Evolutionary conservation across 306 rosid genomes (phyloP), one percentile per base, ranked within the genome.

Genomic region (Potentilla sterilis): DNA sequence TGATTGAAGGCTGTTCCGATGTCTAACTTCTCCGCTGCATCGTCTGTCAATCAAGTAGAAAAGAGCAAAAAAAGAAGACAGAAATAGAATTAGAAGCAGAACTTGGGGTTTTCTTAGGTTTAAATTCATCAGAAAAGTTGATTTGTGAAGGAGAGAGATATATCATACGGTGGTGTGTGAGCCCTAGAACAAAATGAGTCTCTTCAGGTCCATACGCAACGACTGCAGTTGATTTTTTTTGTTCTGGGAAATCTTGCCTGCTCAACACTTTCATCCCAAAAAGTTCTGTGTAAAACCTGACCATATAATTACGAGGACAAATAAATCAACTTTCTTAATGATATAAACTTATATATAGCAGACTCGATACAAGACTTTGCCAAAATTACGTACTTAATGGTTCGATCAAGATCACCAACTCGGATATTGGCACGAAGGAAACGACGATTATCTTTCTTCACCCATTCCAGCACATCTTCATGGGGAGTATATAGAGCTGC

Each of bases 1-100:
- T 90, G 92, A 51, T 90, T 83, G 69, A 90, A 90, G 48, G 89
- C 92, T 75, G 90, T 81, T 78, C 96, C 96, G 76, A 90, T 83
- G 67, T 88, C 90, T 42, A 73, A 61, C 57, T 42, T 42, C 28
- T 73, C 77, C 7, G 0, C 24, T 57, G 69, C 42, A 6, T 58
- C 44, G n/a, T 73, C 77, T 73, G 77, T 15, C 54, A 5, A 73
- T 22, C 13, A 72, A 37, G 66, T 32, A 10, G 1, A 14, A 24
- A 28, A 12, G 18, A 3, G 35, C 38, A 59, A 22, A n/a, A 35
- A 58, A 3, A 6, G 4, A 15, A 2, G 11, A 18, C 2, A 14
- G 24, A 22, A 7, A 2, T 37, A 28, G 40, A 70, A 4, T 49
- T 71, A 52, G 5, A 48, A 3, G 75, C 48, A 37, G 10, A 51